phyloP scores from a whole-genome alignment of 805 yeast genomes.

The Saturnispora serradocipensis region DNA sequence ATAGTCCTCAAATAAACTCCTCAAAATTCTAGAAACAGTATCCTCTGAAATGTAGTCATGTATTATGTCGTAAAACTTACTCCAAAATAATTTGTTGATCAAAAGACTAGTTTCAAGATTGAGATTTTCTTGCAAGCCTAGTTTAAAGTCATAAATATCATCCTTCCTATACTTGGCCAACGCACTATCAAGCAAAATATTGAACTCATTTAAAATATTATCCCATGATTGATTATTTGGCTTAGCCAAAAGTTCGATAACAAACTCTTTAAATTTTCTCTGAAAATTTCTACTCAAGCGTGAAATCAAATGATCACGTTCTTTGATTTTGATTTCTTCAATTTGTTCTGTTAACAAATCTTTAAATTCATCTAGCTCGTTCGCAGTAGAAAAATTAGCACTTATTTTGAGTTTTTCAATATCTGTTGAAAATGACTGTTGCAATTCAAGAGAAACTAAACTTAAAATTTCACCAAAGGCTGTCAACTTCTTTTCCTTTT shows the following conservation, averaged over 20 bases:
- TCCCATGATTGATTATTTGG: constrained; percentile 59
- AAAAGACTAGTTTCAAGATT: constrained; percentile 34
- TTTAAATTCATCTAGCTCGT: constrained; percentile 16
- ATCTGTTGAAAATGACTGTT: constrained; percentile 22
- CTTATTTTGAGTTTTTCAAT: constrained; percentile 28
- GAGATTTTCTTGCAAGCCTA: constrained; percentile 44
- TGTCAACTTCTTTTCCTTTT: constrained; percentile 16
- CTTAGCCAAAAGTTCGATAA: constrained; percentile 37
- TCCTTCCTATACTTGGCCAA: constrained; percentile 13
- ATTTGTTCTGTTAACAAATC: neutral
- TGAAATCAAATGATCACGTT: constrained; percentile 33
- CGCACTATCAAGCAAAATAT: constrained; percentile 10
- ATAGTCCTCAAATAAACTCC: constrained; percentile 71
- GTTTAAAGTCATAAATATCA: constrained; percentile 45
- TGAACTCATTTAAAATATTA: constrained; percentile 37
- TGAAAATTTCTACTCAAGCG: constrained; percentile 40
- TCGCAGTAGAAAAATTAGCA: constrained; percentile 25
- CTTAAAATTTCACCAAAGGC: constrained; percentile 20
- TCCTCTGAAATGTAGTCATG: constrained; percentile 61
- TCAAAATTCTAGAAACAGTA: constrained; percentile 51
- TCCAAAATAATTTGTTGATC: constrained; percentile 50
- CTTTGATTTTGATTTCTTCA: constrained; percentile 29
- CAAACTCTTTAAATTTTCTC: constrained; percentile 39
- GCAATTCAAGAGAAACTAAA: constrained; percentile 15
- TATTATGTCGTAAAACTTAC: constrained; percentile 44